Base-by-base conservation (phyloP, 345 rosid genomes). In the Limnanthes douglasii region DNA sequence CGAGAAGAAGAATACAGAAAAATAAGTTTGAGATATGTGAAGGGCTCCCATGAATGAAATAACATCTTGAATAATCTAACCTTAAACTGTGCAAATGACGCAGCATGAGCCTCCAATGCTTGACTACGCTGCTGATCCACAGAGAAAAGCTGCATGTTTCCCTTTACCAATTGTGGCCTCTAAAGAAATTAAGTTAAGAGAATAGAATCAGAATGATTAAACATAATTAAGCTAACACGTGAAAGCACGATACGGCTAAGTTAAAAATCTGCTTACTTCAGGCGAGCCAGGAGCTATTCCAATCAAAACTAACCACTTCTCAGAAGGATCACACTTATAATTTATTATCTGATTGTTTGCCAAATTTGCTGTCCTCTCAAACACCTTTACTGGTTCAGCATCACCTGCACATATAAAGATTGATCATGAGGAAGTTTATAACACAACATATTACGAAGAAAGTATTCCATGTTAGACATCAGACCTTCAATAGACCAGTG, bases 101-200 rank as follows among this genome's bases (percentile, higher is more conserved):
- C 99, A 56, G 99, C 96, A 73, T 92, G 99, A 19, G 96, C 99
- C 61, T 92, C 99, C 52, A 92, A 88, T 30, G 88, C 86, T 68
- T 92, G 99, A 65, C 94, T 92, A 18, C 94, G 94, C 69, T 92
- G 96, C 68, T 90, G 95, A 28, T 90, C 95, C 41, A 84, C 71
- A 17, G 95, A 90, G 57, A 72, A 80, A 55, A 80, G 94, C 60
- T 80, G 95, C 95, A 84, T 80, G 48, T 72, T 84, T 54, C 95
- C 95, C 56, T 80, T 90, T 23, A 90, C 94, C 51, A 90, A 46
- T 74, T 80, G 86, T 43, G 80, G 74, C 68, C 75, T 69, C 98
- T 88, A 49, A 23, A 59, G 25, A 27, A 41, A 11, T 19, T 21
- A 30, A 28, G 39, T 17, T 13, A 43, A 10, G 24, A 11, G 34